Percentiles rank a stretch among this genome's conserved stretches.
Conservation (phyloP, 768 basidiomycete species). For the Leccinellum albellum region DNA sequence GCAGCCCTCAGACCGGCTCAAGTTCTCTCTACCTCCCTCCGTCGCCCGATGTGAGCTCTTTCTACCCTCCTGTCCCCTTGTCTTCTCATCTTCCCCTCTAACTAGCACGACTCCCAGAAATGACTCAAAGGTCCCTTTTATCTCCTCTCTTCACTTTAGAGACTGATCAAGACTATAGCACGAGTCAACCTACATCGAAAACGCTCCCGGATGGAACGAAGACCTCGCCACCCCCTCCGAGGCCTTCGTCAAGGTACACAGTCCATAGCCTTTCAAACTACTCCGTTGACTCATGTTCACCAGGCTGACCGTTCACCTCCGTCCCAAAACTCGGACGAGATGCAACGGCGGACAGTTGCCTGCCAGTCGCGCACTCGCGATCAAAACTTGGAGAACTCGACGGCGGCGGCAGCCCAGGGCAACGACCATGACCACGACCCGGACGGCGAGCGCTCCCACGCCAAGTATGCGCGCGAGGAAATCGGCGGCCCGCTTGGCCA, state of each 20-base stretch:
- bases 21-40: not conserved
- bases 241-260: slow-evolving; percentile 57
- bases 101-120: slow-evolving; percentile 57
- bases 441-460: slow-evolving; percentile 22
- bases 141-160: not conserved
- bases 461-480: slow-evolving; percentile 27
- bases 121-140: slow-evolving; percentile 44
- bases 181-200: slow-evolving; percentile 47
- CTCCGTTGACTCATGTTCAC: not conserved
- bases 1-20: not conserved
- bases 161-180: slow-evolving; percentile 31
- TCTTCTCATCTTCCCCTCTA: slow-evolving; percentile 1
- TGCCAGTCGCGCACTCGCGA: slow-evolving; percentile 3
- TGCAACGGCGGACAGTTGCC: slow-evolving; percentile 24
- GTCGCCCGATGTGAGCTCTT: slow-evolving; percentile 5
- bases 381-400: not conserved
- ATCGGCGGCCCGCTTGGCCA: slow-evolving; percentile 25
- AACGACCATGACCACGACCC: slow-evolving; percentile 1
- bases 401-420: too few relatives aligned
- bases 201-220: slow-evolving; percentile 74
- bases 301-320: slow-evolving; percentile 26
- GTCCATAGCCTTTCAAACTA: too few relatives aligned
- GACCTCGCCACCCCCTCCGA: slow-evolving; percentile 60
- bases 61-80: not conserved
- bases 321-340: slow-evolving; percentile 12